A percentile compares a stretch with the other conserved stretches of the same genome.
phyloP scores from a whole-genome alignment of 352 stramenopile genomes.

The Phytophthora aleatoria region DNA sequence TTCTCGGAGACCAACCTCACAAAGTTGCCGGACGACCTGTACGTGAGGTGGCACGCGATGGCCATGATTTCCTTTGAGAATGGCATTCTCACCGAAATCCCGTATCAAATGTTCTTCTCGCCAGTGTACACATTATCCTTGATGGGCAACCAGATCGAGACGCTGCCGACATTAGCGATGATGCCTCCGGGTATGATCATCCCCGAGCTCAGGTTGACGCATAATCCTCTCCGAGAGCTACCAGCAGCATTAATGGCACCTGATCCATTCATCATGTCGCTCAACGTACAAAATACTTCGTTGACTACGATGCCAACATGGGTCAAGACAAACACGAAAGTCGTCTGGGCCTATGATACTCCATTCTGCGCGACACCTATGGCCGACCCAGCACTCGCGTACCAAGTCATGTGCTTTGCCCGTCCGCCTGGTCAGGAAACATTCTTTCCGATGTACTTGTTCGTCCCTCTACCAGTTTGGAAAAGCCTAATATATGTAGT shows the following conservation, averaged over 20 bases:
- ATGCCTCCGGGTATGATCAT: conserved; percentile 30
- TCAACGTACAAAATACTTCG: conserved; percentile 21
- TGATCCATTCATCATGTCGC: conserved; percentile 20
- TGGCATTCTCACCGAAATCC: conserved; percentile 18
- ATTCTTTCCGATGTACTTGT: conserved; percentile 6
- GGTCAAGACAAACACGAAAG: conserved; percentile 26
- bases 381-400: conserved; percentile 17
- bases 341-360: conserved; percentile 16
- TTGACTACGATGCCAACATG: conserved; percentile 14
- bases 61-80: conserved; percentile 23
- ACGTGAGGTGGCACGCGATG: conserved; percentile 15
- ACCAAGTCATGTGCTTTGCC: conserved; percentile 28
- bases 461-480: neutral
- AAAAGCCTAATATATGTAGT: neutral
- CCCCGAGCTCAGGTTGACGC: conserved; percentile 13
- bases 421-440: neutral
- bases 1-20: conserved; percentile 27
- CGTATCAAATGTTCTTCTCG: conserved; percentile 28
- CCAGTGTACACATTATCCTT: conserved; percentile 16
- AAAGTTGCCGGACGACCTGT: conserved; percentile 13
- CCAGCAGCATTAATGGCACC: conserved; percentile 19
- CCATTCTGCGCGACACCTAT: conserved; percentile 19
- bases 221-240: conserved; percentile 23
- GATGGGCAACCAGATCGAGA: conserved; percentile 18
- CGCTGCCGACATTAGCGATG: conserved; percentile 21